Percentiles rank a stretch among this genome's conserved stretches.
Conservation (phyloP, 2,329 filamentous ascomycete genomes). For the Dichotomopilus funicola region DNA sequence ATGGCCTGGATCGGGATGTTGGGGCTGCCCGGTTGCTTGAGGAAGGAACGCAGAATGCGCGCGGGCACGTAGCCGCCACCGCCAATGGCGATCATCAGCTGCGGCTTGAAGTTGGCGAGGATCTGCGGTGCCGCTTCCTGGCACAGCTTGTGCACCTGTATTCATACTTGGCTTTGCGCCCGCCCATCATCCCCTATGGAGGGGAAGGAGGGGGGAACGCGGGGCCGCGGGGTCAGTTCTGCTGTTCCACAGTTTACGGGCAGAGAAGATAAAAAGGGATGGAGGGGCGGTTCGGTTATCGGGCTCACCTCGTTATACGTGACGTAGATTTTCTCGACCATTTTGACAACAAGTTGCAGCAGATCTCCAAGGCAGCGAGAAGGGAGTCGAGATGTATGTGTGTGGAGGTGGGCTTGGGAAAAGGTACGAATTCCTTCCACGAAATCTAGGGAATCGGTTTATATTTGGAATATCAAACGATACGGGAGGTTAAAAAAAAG, state of each 20-base stretch:
- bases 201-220: no score
- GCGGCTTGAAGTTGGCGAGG: constrained; percentile 78
- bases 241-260: background rate
- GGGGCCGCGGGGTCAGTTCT: background rate
- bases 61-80: constrained; percentile 96
- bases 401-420: background rate
- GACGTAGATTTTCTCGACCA: constrained; percentile 82
- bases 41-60: constrained; percentile 93
- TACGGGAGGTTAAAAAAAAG: no score
- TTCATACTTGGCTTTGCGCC: background rate
- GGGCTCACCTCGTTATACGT: constrained; percentile 80
- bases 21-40: constrained; percentile 76
- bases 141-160: constrained; percentile 93
- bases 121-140: constrained; percentile 76
- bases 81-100: constrained; percentile 97
- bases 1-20: constrained; percentile 99
- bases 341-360: constrained; percentile 38
- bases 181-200: background rate
- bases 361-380: background rate
- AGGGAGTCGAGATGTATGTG: background rate
- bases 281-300: background rate
- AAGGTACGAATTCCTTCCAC: background rate
- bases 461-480: no score
- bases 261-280: background rate
- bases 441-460: no score